phyloP scores from a whole-genome alignment of 164 flowering plant genomes.

The Chimonanthus salicifolius region DNA sequence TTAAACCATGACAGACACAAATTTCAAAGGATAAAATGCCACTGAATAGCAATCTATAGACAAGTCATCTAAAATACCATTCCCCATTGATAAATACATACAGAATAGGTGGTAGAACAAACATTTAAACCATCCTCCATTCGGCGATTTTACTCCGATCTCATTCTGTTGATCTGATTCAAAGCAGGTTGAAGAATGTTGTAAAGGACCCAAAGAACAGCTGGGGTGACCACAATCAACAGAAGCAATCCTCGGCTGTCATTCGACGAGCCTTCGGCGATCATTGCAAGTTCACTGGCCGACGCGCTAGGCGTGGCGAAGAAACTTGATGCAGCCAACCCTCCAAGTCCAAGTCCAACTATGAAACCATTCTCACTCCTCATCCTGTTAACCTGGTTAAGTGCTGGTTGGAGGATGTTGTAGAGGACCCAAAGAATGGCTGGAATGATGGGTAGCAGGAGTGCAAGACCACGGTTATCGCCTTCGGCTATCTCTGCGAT shows the following conservation, averaged over 20 bases:
- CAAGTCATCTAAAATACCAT: neutral
- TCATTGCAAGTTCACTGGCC: conserved; percentile 45
- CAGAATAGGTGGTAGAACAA: neutral
- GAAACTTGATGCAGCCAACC: conserved; percentile 49
- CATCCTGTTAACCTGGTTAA: conserved; percentile 80
- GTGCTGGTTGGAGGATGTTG: conserved; percentile 86
- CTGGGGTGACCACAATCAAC: conserved; percentile 59
- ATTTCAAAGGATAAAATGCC: neutral
- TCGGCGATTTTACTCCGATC: conserved; percentile 30
- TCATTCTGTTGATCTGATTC: conserved; percentile 90
- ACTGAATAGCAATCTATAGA: neutral
- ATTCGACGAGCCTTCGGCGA: conserved; percentile 36
- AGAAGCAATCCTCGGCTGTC: conserved; percentile 63
- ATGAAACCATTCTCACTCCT: conserved; percentile 46
- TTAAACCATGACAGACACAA: neutral
- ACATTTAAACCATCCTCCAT: neutral
- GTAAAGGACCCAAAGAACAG: conserved; percentile 69
- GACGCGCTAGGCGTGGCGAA: conserved; percentile 36
- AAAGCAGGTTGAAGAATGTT: conserved; percentile 76
- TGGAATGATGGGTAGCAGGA: conserved; percentile 68
- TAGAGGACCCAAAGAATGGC: conserved; percentile 83
- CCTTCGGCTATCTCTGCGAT: conserved; percentile 51
- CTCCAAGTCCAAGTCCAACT: conserved; percentile 69
- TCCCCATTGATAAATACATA: neutral
- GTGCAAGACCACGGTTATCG: conserved; percentile 82